A percentile compares a stretch with the other conserved stretches of the same genome.
Evolutionary conservation across 352 stramenopile genomes (phyloP).

Genomic region (Globisporangium carolinianum): DNA sequence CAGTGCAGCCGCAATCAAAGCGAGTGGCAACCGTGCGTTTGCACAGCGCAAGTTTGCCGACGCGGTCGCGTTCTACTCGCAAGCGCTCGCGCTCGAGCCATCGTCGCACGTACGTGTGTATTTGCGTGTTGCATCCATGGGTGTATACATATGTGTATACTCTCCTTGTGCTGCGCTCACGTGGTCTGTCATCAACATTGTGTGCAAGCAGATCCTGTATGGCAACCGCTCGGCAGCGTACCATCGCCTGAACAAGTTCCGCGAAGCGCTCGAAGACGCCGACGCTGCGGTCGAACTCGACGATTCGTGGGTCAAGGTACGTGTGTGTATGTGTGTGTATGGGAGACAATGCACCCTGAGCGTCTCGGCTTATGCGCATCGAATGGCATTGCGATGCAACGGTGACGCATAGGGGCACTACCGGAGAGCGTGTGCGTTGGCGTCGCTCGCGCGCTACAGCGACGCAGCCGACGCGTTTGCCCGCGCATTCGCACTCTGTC

Average conservation of each 20-base stretch:
- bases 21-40: conserved; percentile 78
- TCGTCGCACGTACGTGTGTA: conserved; percentile 50
- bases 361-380: too few species aligned
- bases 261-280: conserved; percentile 56
- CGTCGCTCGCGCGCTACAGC: conserved; percentile 51
- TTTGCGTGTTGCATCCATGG: too few species aligned
- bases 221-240: conserved; percentile 76
- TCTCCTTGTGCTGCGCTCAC: too few species aligned
- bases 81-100: conserved; percentile 76
- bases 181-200: too few species aligned
- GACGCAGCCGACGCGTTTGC: conserved; percentile 65
- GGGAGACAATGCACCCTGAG: too few species aligned
- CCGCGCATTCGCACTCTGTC: conserved; percentile 56
- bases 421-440: conserved; percentile 56
- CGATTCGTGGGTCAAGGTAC: conserved; percentile 70
- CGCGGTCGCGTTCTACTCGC: conserved; percentile 81
- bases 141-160: too few species aligned
- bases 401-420: conserved; percentile 54
- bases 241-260: conserved; percentile 65
- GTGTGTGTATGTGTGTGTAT: too few species aligned
- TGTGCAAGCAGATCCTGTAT: conserved; percentile 54
- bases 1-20: conserved; percentile 45
- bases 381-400: too few species aligned
- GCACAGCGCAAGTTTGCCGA: conserved; percentile 64
- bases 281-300: conserved; percentile 55